These are phyloP conservation scores for Alliaria petiolata DNA, from an alignment of 345 rosid genomes.

Conservation along the genomic window DNA sequence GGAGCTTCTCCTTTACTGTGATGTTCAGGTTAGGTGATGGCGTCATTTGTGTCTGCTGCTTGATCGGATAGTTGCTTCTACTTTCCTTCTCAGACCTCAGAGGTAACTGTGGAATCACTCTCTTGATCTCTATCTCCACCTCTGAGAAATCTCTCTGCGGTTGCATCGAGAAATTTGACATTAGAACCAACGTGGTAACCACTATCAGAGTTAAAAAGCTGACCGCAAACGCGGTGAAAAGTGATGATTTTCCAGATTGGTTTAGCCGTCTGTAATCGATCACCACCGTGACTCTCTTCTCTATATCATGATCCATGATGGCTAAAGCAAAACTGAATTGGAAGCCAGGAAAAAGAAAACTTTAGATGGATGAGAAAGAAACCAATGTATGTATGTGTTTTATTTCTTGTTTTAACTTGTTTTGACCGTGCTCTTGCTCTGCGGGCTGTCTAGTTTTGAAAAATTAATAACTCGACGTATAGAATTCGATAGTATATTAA, in stretches of 20 bases:
- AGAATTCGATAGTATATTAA: not conserved
- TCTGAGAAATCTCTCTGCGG: constrained; percentile 16
- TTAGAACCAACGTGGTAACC: constrained; percentile 10
- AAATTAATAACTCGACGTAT: not conserved
- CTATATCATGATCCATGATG: constrained; percentile 20
- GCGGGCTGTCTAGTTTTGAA: constrained; percentile 15
- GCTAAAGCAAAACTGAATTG: not conserved
- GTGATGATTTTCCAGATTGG: constrained; percentile 18
- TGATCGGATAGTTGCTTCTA: not conserved
- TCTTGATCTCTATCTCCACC: constrained; percentile 22
- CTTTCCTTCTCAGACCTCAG: constrained; percentile 24
- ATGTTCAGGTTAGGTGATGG: constrained; percentile 35
- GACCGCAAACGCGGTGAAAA: constrained; percentile 17
- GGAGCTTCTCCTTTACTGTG: constrained; percentile 40
- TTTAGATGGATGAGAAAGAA: not conserved
- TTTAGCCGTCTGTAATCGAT: constrained; percentile 15
- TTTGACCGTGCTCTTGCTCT: constrained; percentile 4
- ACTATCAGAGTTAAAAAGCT: constrained; percentile 10
- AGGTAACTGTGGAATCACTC: constrained; percentile 22
- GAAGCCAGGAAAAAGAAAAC: not conserved
- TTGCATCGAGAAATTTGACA: constrained; percentile 26
- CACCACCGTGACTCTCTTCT: not conserved
- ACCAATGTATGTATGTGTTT: not conserved
- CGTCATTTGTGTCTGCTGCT: not conserved
- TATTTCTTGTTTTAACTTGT: constrained; percentile 7